Percentiles rank a stretch among this genome's conserved stretches.
phyloP scores from a whole-genome alignment of 1,139 yeast genomes.

The Taphrina pruni region DNA sequence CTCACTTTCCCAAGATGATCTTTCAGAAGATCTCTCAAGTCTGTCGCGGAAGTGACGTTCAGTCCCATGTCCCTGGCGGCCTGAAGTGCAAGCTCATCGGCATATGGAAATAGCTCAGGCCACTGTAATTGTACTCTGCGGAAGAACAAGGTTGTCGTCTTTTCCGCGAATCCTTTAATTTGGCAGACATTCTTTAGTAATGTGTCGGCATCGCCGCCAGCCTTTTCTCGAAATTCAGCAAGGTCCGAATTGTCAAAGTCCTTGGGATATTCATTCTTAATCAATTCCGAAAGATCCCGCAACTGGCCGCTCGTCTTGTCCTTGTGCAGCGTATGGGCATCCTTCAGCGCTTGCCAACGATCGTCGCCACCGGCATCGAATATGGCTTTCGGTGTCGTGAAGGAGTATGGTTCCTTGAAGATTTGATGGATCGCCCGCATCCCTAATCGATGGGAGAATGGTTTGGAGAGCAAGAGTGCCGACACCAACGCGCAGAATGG shows the following conservation, averaged over 20 bases:
- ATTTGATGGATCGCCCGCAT: constrained; percentile 20
- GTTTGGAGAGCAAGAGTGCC: constrained; percentile 24
- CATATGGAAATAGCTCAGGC: constrained; percentile 24
- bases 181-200: constrained; percentile 4
- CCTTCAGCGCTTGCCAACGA: constrained; percentile 21
- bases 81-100: constrained; percentile 21
- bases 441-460: constrained; percentile 24
- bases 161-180: constrained; percentile 25
- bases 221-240: constrained; percentile 8
- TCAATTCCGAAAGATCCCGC: constrained; percentile 10
- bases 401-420: constrained; percentile 13
- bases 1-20: constrained; percentile 10
- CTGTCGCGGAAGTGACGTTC: neutral
- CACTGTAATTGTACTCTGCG: constrained; percentile 26
- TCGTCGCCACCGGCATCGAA: constrained; percentile 18
- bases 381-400: constrained; percentile 14
- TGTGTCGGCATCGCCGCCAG: constrained; percentile 10
- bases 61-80: constrained; percentile 20
- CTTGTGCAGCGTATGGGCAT: constrained; percentile 22
- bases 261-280: constrained; percentile 12
- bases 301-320: constrained; percentile 22
- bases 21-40: neutral
- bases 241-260: constrained; percentile 16
- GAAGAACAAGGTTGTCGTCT: constrained; percentile 27
- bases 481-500: constrained; percentile 26